phyloP scores from a whole-genome alignment of 495 filamentous ascomycete species.

The Lentithecium fluviatile region DNA sequence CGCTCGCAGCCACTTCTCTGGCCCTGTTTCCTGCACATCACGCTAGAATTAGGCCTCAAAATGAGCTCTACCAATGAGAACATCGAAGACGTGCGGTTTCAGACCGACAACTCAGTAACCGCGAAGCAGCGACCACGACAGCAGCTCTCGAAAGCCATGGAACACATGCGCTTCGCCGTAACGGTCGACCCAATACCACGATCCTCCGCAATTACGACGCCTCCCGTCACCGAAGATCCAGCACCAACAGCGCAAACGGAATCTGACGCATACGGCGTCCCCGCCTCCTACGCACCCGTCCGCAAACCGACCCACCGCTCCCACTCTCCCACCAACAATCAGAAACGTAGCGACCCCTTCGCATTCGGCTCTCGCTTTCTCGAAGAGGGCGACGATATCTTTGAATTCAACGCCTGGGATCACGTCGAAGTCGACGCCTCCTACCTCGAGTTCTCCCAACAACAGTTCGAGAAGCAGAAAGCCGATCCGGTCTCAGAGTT shows the following conservation, averaged over 20 bases:
- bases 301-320: constrained; percentile 48
- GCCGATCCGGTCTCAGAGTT: constrained; percentile 80
- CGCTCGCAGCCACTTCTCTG: too few species aligned
- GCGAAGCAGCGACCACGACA: constrained; percentile 29
- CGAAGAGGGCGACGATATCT: constrained; percentile 78
- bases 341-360: constrained; percentile 88
- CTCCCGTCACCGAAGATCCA: constrained; percentile 7
- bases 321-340: constrained; percentile 57
- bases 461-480: constrained; percentile 80
- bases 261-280: constrained; percentile 48
- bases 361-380: constrained; percentile 90
- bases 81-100: not conserved
- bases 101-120: constrained; percentile 27
- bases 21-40: too few species aligned
- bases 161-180: constrained; percentile 46
- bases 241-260: constrained; percentile 15
- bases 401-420: constrained; percentile 98
- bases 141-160: constrained; percentile 47
- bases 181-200: constrained; percentile 34
- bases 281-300: constrained; percentile 45
- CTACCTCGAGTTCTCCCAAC: constrained; percentile 76
- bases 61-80: constrained; percentile 7
- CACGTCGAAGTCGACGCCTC: constrained; percentile 84
- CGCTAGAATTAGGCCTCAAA: too few species aligned
- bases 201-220: constrained; percentile 6